Evolutionary conservation across 257 asterid genomes (phyloP).

Genomic region (Ilex asprella): DNA sequence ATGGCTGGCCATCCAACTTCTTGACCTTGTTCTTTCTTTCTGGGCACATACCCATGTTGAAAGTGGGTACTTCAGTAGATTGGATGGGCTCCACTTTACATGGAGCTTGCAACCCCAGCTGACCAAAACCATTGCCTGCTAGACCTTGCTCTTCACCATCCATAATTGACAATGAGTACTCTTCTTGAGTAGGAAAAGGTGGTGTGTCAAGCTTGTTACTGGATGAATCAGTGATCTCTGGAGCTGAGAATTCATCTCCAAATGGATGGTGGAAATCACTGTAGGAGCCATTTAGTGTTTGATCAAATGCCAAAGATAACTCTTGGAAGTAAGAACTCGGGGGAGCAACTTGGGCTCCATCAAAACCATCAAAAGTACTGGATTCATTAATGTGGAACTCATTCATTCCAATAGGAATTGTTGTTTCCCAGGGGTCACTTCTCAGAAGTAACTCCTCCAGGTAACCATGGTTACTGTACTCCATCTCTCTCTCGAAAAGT

Average conservation of each 20-base stretch:
- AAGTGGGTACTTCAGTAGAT: conserved; percentile 18
- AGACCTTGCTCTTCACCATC: conserved; percentile 18
- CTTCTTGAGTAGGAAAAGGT: conserved; percentile 22
- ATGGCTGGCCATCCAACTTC: conserved; percentile 52
- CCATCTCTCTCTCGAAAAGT: conserved; percentile 31
- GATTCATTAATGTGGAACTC: conserved; percentile 18
- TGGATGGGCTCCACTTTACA: conserved; percentile 30
- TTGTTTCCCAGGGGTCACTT: conserved; percentile 22
- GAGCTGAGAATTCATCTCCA: conserved; percentile 38
- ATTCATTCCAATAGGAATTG: conserved; percentile 16
- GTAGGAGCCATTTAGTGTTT: conserved; percentile 8
- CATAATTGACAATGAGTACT: conserved; percentile 11
- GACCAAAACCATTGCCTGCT: conserved; percentile 13
- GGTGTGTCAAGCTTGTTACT: conserved; percentile 18
- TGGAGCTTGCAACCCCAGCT: conserved; percentile 18
- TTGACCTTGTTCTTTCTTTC: conserved; percentile 29
- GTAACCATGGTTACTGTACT: conserved; percentile 29
- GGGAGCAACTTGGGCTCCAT: conserved; percentile 4
- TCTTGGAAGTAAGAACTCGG: conserved; percentile 20
- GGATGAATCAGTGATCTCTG: conserved; percentile 26
- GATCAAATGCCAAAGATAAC: conserved; percentile 23
- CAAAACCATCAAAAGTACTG: conserved; percentile 2
- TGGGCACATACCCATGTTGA: conserved; percentile 26
- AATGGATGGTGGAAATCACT: conserved; percentile 21
- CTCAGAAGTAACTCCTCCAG: conserved; percentile 46